These are phyloP conservation scores for Escallonia rubra DNA, from an alignment of 129 eudicot genomes.

Conservation along the genomic window DNA sequence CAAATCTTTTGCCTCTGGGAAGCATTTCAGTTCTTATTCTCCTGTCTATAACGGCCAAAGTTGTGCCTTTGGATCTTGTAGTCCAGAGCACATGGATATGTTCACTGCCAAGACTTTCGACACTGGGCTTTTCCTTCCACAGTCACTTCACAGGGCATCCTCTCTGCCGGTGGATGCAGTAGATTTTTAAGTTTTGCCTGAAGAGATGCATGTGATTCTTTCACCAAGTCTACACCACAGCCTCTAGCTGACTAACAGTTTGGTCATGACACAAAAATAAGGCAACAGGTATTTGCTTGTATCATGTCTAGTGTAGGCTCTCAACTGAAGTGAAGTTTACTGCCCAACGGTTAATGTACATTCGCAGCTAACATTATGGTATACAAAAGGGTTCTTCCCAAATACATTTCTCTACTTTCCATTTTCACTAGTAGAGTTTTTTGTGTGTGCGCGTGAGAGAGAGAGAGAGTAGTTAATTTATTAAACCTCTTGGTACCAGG, in stretches of 20 bases:
- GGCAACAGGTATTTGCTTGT: too few species aligned
- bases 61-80: background rate
- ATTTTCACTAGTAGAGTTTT: too few species aligned
- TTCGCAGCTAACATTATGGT: background rate
- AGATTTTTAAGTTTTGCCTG: constrained; percentile 29
- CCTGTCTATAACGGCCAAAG: background rate
- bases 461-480: background rate
- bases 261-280: too few species aligned
- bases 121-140: constrained; percentile 44
- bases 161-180: constrained; percentile 77
- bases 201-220: background rate
- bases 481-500: background rate
- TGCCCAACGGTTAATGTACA: background rate
- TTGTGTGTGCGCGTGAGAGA: background rate
- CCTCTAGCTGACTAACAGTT: too few species aligned
- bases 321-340: too few species aligned
- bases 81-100: constrained; percentile 22
- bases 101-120: constrained; percentile 36
- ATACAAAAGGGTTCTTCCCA: background rate
- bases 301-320: too few species aligned
- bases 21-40: constrained; percentile 1
- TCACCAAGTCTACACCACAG: background rate
- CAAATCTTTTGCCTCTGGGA: constrained; percentile 5
- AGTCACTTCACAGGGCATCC: constrained; percentile 69
- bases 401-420: background rate